These are phyloP conservation scores for Fragilaria crotonensis DNA, from an alignment of 108 stramenopile genomes.

Conservation along the genomic window DNA sequence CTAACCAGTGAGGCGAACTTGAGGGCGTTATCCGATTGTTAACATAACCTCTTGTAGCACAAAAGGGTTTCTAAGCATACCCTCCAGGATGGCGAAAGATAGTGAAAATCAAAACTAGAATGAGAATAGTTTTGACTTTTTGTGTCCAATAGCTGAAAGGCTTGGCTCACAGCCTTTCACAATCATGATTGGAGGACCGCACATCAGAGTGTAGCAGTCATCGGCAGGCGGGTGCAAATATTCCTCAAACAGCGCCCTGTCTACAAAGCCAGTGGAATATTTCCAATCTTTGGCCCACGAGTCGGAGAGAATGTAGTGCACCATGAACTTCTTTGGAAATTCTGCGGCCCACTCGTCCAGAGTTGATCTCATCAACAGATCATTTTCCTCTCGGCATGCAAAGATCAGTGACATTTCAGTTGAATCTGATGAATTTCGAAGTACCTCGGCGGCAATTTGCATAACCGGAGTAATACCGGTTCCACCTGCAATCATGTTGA, in stretches of 20 bases:
- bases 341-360: constrained; percentile 83
- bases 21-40: too few species aligned
- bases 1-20: too few species aligned
- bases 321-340: constrained; percentile 80
- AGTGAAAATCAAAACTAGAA: too few species aligned
- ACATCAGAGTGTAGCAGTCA: constrained; percentile 86
- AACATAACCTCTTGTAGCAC: too few species aligned
- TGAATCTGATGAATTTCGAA: constrained; percentile 73
- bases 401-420: constrained; percentile 89
- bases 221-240: constrained; percentile 61
- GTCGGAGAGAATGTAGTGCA: constrained; percentile 90
- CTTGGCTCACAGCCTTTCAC: constrained; percentile 82
- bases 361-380: constrained; percentile 83
- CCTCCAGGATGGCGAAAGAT: too few species aligned
- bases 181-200: constrained; percentile 97
- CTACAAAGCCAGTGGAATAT: constrained; percentile 86
- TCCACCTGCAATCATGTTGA: constrained; percentile 97
- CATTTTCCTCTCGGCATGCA: constrained; percentile 92
- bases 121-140: constrained; percentile 51
- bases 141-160: constrained; percentile 57
- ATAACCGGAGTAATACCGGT: constrained; percentile 95
- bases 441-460: constrained; percentile 87
- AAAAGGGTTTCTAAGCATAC: too few species aligned
- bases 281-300: constrained; percentile 67
- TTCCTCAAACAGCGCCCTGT: constrained; percentile 10